A percentile compares a stretch with the other conserved stretches of the same genome.
Evolutionary conservation across 345 rosid genomes (phyloP).

Genomic region (Syzygium aqueum): DNA sequence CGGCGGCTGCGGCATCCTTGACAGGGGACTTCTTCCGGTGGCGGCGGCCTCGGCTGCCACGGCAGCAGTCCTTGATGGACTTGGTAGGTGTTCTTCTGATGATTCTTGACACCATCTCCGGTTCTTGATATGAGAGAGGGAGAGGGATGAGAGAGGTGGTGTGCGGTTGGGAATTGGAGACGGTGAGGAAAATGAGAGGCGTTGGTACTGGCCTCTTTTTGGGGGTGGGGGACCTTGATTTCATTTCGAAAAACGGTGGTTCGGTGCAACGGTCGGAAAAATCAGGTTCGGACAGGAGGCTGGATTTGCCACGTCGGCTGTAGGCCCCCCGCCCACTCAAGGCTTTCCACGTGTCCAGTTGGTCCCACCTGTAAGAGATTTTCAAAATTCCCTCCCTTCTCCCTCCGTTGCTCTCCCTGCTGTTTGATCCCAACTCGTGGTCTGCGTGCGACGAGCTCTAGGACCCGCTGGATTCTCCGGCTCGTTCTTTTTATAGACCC

Average conservation of each 20-base stretch:
- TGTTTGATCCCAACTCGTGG: too few species aligned
- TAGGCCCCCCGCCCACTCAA: not conserved
- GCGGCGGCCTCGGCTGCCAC: slow-evolving; percentile 19
- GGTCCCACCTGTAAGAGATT: not conserved
- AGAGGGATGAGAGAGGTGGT: not conserved
- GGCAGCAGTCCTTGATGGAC: slow-evolving; percentile 27
- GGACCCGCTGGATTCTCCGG: not conserved
- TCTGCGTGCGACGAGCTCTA: not conserved
- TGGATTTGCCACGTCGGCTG: not conserved
- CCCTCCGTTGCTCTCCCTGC: not conserved
- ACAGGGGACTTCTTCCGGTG: slow-evolving; percentile 26
- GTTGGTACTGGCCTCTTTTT: not conserved
- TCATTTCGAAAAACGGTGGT: slow-evolving; percentile 37
- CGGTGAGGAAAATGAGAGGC: not conserved
- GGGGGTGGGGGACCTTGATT: not conserved
- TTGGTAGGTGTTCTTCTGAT: slow-evolving; percentile 35
- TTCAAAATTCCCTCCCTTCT: not conserved
- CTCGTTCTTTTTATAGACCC: not conserved
- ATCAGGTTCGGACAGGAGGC: slow-evolving; percentile 42
- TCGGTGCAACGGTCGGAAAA: slow-evolving; percentile 62
- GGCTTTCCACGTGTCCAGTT: not conserved
- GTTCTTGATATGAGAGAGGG: not conserved
- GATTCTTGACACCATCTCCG: slow-evolving; percentile 51
- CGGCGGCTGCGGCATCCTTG: slow-evolving; percentile 16
- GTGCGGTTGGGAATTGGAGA: slow-evolving; percentile 1